Conservation (phyloP, 495 filamentous ascomycete genomes). For the Filosporella fistucella region DNA sequence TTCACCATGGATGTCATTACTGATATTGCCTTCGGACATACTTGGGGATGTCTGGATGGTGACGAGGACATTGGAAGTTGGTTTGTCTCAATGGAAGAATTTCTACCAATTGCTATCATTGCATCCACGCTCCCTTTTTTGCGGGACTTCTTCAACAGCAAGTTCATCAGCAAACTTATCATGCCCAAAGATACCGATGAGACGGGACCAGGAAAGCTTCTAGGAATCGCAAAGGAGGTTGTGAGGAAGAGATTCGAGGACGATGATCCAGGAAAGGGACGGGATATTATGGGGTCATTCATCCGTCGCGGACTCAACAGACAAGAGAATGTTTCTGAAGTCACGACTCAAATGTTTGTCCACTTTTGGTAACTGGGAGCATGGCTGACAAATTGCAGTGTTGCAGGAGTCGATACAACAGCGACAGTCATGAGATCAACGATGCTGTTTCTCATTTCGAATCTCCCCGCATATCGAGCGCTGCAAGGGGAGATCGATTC, state of each 20-base stretch:
- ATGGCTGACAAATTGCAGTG: conserved; percentile 36
- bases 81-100: conserved; percentile 3
- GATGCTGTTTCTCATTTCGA: conserved; percentile 47
- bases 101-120: conserved; percentile 4
- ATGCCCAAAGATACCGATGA: conserved; percentile 47
- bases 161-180: conserved; percentile 48
- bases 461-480: conserved; percentile 40
- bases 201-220: conserved; percentile 45
- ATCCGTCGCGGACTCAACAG: conserved; percentile 34
- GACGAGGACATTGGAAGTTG: conserved; percentile 38
- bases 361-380: not conserved
- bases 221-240: conserved; percentile 38
- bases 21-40: conserved; percentile 35
- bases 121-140: conserved; percentile 13
- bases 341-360: conserved; percentile 34
- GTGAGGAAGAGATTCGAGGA: conserved; percentile 28
- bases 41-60: conserved; percentile 33
- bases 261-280: conserved; percentile 8
- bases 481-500: conserved; percentile 54
- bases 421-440: conserved; percentile 53
- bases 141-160: conserved; percentile 46
- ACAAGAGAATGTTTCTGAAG: conserved; percentile 36
- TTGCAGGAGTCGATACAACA: conserved; percentile 53
- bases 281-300: conserved; percentile 39
- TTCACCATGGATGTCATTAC: conserved; percentile 44